Base-by-base conservation (phyloP, 495 filamentous ascomycete species). In the Aspergillus leporis region DNA sequence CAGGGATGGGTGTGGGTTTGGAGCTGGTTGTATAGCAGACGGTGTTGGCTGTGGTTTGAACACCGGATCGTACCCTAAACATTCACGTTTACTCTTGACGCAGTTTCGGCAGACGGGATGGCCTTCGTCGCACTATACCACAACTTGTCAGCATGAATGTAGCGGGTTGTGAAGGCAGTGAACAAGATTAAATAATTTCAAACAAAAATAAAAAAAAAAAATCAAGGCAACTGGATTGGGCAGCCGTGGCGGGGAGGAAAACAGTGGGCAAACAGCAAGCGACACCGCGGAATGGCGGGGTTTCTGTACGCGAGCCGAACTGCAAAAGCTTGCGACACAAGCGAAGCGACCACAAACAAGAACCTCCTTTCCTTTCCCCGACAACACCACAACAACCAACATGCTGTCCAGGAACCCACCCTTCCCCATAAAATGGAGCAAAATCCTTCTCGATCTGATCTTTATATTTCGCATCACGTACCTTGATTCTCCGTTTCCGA, bases 401-500 rank as follows among this genome's bases (percentile, higher is more conserved):
- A 61, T 5, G n/a, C n/a, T n/a, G n/a, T n/a, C n/a, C n/a, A n/a
- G n/a, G n/a, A n/a, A n/a, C n/a, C n/a, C 16, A 16, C 3, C 13
- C 34, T 23, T 50, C 31, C 53, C 22, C 10, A 32, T 3, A 28
- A 28, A 6, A 28, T 28, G 6, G 31, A 21, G 8, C 19, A 49
- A 25, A 18, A 30, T 30, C 19, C 19, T 34, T 40, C 28, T 49
- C 28, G 9, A 22, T 38, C 25, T 22, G 9, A 22, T 38, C 25
- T 30, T n/a, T 19, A 28, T 43, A 32, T 13, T 49, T 38, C 32
- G 19, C 19, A 45, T 63, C 59, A 86, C 89, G 70, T 83, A 97
- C 94, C 93, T 98, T 98, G 78, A 98, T 98, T 74, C 94, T 84
- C 66, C 94, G 86, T 74, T 97, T 97, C 61, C 94, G 86, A 81